Percentiles rank a stretch among this genome's conserved stretches.
Conservation (phyloP, 495 filamentous ascomycete genomes). For the Paragyromitra xinjiangensis region DNA sequence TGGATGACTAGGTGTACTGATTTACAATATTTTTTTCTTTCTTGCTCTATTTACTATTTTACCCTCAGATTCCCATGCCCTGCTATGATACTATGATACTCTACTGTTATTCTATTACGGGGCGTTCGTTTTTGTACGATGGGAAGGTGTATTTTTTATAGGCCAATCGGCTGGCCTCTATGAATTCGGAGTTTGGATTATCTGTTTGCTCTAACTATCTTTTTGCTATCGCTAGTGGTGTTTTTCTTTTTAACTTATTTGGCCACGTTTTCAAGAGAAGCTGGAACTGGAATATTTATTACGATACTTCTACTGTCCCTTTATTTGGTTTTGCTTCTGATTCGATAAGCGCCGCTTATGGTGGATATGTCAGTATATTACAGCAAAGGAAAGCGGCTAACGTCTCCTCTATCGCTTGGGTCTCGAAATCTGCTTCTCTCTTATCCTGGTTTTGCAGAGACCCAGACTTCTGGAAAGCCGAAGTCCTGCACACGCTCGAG, state of each 20-base stretch:
- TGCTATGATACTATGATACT: not conserved
- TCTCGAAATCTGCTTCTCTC: not conserved
- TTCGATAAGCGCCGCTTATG: not conserved
- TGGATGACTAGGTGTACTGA: slow-evolving; percentile 36
- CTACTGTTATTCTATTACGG: slow-evolving; percentile 1
- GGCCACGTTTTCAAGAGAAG: not conserved
- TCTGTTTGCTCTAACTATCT: not conserved
- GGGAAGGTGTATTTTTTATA: not conserved
- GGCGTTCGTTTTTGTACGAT: not conserved
- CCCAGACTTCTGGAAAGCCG: not conserved
- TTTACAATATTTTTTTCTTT: not conserved
- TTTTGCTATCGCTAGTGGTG: not conserved
- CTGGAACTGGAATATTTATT: not conserved
- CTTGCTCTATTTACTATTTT: not conserved
- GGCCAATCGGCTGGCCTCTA: not conserved
- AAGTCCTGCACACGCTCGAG: not conserved
- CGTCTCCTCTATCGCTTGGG: not conserved
- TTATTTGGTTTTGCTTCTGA: not conserved
- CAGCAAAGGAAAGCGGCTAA: not conserved
- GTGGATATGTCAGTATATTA: not conserved
- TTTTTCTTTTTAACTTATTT: not conserved
- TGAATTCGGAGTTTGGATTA: slow-evolving; percentile 5
- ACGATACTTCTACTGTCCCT: not conserved
- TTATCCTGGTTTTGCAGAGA: not conserved
- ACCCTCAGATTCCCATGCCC: not conserved